These are phyloP conservation scores for Plantago major DNA, from an alignment of 257 asterid genomes.

Conservation along the genomic window DNA sequence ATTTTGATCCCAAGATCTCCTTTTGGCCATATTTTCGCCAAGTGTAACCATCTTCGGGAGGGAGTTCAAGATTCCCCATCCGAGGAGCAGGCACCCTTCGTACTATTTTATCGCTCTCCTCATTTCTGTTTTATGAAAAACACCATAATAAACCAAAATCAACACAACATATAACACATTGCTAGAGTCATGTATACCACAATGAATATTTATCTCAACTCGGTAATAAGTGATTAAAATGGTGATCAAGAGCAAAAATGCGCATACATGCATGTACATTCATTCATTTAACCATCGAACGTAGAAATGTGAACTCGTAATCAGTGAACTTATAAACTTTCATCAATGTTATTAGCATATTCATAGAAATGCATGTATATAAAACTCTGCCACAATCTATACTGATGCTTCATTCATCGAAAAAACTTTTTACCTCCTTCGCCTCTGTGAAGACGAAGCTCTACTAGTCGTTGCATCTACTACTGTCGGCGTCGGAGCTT, in stretches of 20 bases:
- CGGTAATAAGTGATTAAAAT: neutral
- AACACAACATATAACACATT: neutral
- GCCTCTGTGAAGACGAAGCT: conserved; percentile 35
- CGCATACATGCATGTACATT: too few species aligned
- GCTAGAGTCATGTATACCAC: neutral
- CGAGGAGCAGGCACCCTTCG: conserved; percentile 53
- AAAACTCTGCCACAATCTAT: too few species aligned
- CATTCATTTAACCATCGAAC: too few species aligned
- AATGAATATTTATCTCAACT: neutral
- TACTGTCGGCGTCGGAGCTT: neutral
- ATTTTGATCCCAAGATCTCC: conserved; percentile 53
- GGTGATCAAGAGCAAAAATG: too few species aligned
- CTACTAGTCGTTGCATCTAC: conserved; percentile 30
- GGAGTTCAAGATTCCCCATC: conserved; percentile 75
- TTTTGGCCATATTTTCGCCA: conserved; percentile 96
- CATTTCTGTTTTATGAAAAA: conserved; percentile 28
- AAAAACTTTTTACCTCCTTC: conserved; percentile 55
- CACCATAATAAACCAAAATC: neutral
- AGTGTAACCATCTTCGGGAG: conserved; percentile 81
- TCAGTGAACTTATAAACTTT: too few species aligned
- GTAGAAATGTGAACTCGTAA: too few species aligned
- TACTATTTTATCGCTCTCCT: conserved; percentile 35
- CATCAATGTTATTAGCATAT: too few species aligned
- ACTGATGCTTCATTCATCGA: neutral
- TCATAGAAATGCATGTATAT: neutral